Base-by-base conservation (phyloP, 2,329 filamentous ascomycete genomes). In the Diaporthe capsici region DNA sequence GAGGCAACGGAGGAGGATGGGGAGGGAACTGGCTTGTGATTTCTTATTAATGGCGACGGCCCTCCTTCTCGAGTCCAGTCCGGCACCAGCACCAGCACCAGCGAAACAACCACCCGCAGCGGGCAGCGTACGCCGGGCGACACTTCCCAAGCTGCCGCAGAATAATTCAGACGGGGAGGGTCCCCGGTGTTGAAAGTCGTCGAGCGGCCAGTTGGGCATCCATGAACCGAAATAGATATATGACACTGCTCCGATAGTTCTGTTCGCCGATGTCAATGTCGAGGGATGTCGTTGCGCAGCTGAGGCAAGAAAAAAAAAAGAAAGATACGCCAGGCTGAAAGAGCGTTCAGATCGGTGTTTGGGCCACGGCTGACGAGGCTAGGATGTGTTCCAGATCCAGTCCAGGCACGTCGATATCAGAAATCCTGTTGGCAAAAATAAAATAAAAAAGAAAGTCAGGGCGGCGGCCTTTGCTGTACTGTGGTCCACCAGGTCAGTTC, bases 341-440 rank as follows among this genome's bases (percentile, higher is more conserved):
- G 22, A 28, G 47, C 47, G 22, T 31, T 68, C 31, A 22, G 20
- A 39, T 53, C 63, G 22, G 63, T 39, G 47, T 25, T 47, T 39
- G 47, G 47, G 25, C 47, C 44, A 22, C 31, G 63, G 63, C 63
- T 53, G 63, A 68, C 65, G 65, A 55, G 49, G 65, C 34, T 70
- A 55, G 15, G 65, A 70, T 55, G 49, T 70, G 65, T 28, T 70
- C 65, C 65, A 68, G 65, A 70, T 70, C 65, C 65, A 42, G 65
- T 55, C 65, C 65, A 55, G 65, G 49, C 47, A 25, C 34, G 15
- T 70, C 34, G 31, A 34, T 34, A n/a, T 13, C 17, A 22, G 31
- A 17, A 15, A 34, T 65, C 25, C 42, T 65, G 61, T n/a, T 65
- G 42, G 25, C 34, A 44, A n/a, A 65, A 65, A 7, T n/a, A 31